Evolutionary conservation across 2,329 filamentous ascomycete species (phyloP).

Genomic region (Neofusicoccum ribis): DNA sequence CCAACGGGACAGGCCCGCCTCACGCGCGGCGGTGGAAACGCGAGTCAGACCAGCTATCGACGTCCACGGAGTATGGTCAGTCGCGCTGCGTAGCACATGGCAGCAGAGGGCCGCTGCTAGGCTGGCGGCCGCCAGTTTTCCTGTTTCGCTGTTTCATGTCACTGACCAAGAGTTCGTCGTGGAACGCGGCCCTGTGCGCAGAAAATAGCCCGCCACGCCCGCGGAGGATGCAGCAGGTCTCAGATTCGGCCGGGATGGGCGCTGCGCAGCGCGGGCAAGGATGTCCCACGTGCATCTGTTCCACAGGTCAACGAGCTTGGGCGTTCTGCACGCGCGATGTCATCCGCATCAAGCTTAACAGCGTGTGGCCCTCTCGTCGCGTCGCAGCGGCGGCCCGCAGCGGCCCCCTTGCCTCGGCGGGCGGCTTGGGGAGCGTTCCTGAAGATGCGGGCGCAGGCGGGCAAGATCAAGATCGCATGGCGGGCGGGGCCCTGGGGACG

Average conservation of each 20-base stretch:
- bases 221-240: background rate
- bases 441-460: conserved; percentile 4
- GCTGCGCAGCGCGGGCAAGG: background rate
- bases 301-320: conserved; percentile 3
- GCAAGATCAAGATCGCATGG: background rate
- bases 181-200: background rate
- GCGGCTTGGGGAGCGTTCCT: background rate
- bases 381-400: conserved; percentile 1
- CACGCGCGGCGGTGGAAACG: background rate
- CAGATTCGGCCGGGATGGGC: conserved; percentile 8
- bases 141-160: conserved; percentile 4
- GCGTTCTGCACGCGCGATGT: conserved; percentile 11
- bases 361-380: background rate
- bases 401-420: conserved; percentile 5
- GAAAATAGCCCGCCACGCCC: background rate
- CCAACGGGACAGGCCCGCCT: background rate
- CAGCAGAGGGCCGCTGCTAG: background rate
- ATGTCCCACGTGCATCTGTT: conserved; percentile 12
- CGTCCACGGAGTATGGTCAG: background rate
- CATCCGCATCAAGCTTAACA: conserved; percentile 12
- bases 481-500: no score
- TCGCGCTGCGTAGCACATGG: background rate
- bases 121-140: no score
- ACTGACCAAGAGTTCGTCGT: conserved; percentile 11
- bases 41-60: background rate